Conservation (phyloP, 2,329 filamentous ascomycete species). For the Fusarium pseudoanthophilum region DNA sequence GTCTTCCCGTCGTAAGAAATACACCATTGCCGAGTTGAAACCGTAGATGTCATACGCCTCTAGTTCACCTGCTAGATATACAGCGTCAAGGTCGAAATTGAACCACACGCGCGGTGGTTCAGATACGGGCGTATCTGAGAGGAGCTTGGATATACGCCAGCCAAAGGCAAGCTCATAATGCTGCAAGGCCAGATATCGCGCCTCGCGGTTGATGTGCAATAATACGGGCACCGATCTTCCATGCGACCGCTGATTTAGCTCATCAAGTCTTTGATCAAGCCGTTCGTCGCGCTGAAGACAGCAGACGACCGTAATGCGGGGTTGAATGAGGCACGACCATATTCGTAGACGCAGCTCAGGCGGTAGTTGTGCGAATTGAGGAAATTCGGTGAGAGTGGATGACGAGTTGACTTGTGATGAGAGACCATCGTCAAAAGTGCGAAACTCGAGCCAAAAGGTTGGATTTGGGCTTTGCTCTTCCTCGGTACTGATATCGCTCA, state of each 20-base stretch:
- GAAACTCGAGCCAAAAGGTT: slow-evolving; percentile 59
- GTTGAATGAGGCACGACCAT: slow-evolving; percentile 58
- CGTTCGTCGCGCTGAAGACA: slow-evolving; percentile 52
- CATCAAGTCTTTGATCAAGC: slow-evolving; percentile 44
- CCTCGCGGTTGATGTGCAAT: slow-evolving; percentile 57
- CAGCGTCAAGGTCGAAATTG: slow-evolving; percentile 59
- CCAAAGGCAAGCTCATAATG: slow-evolving; percentile 60
- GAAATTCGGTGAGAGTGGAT: slow-evolving; percentile 44
- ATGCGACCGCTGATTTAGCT: slow-evolving; percentile 43
- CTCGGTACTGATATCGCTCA: slow-evolving; percentile 37
- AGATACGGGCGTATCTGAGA: slow-evolving; percentile 49
- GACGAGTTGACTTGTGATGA: slow-evolving; percentile 21
- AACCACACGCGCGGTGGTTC: slow-evolving; percentile 57
- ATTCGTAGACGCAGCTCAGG: slow-evolving; percentile 60
- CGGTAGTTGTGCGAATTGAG: slow-evolving; percentile 55
- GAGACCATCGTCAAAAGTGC: slow-evolving; percentile 56
- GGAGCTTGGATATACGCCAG: slow-evolving; percentile 58
- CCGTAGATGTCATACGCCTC: slow-evolving; percentile 60
- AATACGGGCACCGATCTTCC: slow-evolving; percentile 53
- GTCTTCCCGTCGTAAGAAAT: slow-evolving; percentile 58
- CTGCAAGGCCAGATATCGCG: slow-evolving; percentile 53
- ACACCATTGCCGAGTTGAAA: slow-evolving; percentile 60
- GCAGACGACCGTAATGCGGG: slow-evolving; percentile 57
- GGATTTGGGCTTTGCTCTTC: slow-evolving; percentile 44
- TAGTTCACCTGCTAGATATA: slow-evolving; percentile 60